Conservation (phyloP, 169 alveolate genomes). For the Hepatocystis sp. region DNA sequence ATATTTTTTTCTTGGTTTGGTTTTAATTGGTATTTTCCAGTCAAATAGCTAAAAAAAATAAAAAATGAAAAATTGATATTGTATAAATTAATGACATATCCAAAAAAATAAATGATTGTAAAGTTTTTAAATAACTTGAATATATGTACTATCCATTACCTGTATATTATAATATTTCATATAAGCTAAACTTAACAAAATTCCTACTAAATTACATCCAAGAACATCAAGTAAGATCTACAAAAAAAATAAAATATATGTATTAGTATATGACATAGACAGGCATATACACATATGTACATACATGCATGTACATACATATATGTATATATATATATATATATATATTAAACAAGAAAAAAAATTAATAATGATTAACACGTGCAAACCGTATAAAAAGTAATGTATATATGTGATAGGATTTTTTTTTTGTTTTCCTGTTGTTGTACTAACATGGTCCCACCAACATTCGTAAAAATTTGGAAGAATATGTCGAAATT, state of each 20-base stretch:
- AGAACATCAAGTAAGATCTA: constrained; percentile 40
- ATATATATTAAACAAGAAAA: constrained; percentile 2
- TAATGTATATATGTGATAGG: background rate
- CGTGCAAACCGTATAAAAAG: constrained; percentile 5
- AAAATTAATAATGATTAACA: background rate
- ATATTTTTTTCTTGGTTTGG: constrained; percentile 28
- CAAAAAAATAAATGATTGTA: background rate
- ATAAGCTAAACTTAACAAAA: background rate
- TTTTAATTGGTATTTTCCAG: constrained; percentile 12
- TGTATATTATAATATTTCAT: constrained; percentile 39
- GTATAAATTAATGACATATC: no score
- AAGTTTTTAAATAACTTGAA: background rate
- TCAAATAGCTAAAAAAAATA: constrained; percentile 19
- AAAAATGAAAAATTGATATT: constrained; percentile 1
- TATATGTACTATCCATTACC: background rate
- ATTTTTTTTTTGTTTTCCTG: background rate
- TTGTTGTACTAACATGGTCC: constrained; percentile 51
- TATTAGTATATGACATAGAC: no score
- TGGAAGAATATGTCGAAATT: constrained; percentile 50
- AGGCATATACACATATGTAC: no score
- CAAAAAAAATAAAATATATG: background rate
- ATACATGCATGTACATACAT: no score
- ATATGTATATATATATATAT: background rate
- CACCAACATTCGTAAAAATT: constrained; percentile 75
- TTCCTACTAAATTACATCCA: constrained; percentile 45